Evolutionary conservation across 2,329 filamentous ascomycete species (phyloP), one percentile per base, ranked within the genome.

Genomic region (Aureobasidium musti): DNA sequence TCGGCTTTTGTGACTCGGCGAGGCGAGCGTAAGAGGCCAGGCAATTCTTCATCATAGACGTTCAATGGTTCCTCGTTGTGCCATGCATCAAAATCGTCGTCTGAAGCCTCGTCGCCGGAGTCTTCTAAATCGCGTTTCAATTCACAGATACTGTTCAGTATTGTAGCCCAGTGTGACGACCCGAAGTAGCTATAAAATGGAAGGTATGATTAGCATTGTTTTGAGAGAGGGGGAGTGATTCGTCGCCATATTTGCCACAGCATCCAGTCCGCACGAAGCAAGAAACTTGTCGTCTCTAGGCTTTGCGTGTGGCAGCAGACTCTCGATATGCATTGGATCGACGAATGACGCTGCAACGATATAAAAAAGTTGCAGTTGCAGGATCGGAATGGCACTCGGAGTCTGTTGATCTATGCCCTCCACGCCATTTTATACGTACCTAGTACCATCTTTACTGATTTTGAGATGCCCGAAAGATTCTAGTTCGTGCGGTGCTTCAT

Each of bases 381-480:
- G 8, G 26, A 33, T 28, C 17, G 49, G 19, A 19, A 30, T 7
- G 14, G 5, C 14, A n/a, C 6, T 8, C 3, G 19, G 26, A 8
- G 47, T 28, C 47, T 30, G 23, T 28, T n/a, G 23, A 14, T 10
- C 33, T 13, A 8, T 30, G 17, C 17, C 10, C 3, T 33, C n/a
- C 19, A 14, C 30, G 6, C 28, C n/a, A n/a, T n/a, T 1, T 8
- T 4, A 3, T 19, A 52, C 49, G 49, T 52, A 52, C 49, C 49
- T 52, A 28, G 89, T 89, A 76, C 92, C 92, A 65, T 84, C 82
- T 57, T 83, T 78, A 72, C 93, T 90, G 69, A 96, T 89, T 74
- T 92, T 93, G 74, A 96, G 84, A 53, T 92, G 83, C n/a, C 91
- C 91, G 69, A 95, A 84, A 1, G 90, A 91, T 67, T 89, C 87